Evolutionary conservation across 1,284 basidiomycete genomes (phyloP).

Genomic region (Puccinia coronata): DNA sequence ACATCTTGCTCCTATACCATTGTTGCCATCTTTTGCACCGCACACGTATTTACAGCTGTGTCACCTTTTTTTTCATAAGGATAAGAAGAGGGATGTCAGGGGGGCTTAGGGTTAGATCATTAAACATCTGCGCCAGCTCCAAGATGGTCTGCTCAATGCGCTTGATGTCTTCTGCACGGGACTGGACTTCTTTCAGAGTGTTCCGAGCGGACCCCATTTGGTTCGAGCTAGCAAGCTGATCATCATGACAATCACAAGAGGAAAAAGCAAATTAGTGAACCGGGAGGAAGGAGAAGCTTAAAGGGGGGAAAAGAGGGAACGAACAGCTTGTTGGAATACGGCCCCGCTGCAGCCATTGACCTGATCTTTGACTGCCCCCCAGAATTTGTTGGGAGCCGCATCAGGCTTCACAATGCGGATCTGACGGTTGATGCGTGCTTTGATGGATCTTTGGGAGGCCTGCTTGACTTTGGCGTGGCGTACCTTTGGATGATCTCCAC

Average conservation of each 20-base stretch:
- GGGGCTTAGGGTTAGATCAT: slow-evolving; percentile 54
- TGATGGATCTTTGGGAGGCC: slow-evolving; percentile 19
- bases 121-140: slow-evolving; percentile 59
- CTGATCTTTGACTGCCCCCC: slow-evolving; percentile 58
- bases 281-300: neutral
- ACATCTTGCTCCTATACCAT: slow-evolving; percentile 50
- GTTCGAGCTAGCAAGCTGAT: slow-evolving; percentile 57
- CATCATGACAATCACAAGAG: too few species aligned
- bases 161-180: slow-evolving; percentile 58
- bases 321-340: slow-evolving; percentile 47
- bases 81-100: neutral
- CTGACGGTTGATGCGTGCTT: slow-evolving; percentile 57
- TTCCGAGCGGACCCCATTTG: slow-evolving; percentile 58
- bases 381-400: slow-evolving; percentile 57
- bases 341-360: slow-evolving; percentile 53
- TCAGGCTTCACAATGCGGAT: slow-evolving; percentile 59
- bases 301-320: neutral
- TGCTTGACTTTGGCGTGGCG: slow-evolving; percentile 54
- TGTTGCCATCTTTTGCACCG: slow-evolving; percentile 20
- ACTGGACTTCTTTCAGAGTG: slow-evolving; percentile 58
- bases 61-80: neutral
- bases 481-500: slow-evolving; percentile 62
- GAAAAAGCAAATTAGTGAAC: slow-evolving; percentile 54
- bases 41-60: neutral
- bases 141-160: slow-evolving; percentile 59